Evolutionary conservation across 2,329 filamentous ascomycete genomes (phyloP).

Genomic region (Hirsutella rhossiliensis): DNA sequence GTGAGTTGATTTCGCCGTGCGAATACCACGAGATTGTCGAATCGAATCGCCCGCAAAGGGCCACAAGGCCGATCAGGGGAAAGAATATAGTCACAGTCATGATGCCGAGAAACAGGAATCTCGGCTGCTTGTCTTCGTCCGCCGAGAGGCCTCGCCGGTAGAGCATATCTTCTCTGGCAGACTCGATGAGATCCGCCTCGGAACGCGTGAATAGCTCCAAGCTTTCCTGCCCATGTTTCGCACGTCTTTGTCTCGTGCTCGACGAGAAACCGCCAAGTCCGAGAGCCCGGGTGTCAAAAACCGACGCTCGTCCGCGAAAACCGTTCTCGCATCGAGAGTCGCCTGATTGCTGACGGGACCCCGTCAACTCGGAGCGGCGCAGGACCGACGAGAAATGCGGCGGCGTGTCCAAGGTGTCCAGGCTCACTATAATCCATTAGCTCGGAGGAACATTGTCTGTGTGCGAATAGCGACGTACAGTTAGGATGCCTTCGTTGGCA

Average conservation of each 20-base stretch:
- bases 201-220: conserved; percentile 14
- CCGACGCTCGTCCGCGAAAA: conserved; percentile 4
- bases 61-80: conserved; percentile 34
- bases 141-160: conserved; percentile 15
- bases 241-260: conserved; percentile 7
- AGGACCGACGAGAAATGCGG: conserved; percentile 2
- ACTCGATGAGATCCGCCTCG: conserved; percentile 17
- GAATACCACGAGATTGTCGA: conserved; percentile 36
- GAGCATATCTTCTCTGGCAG: conserved; percentile 17
- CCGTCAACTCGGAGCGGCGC: neutral
- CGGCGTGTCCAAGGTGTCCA: neutral
- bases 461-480: neutral
- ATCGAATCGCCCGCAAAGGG: conserved; percentile 31
- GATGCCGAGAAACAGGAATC: conserved; percentile 25
- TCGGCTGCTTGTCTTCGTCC: conserved; percentile 17
- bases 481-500: neutral
- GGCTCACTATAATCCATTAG: neutral
- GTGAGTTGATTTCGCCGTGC: conserved; percentile 26
- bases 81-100: conserved; percentile 25
- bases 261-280: conserved; percentile 13
- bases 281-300: conserved; percentile 7
- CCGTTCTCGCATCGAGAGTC: neutral
- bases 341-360: neutral
- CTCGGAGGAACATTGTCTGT: neutral
- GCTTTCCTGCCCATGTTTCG: conserved; percentile 6